phyloP scores from a whole-genome alignment of 768 basidiomycete genomes.

The Sporobolomyces phaffii region DNA sequence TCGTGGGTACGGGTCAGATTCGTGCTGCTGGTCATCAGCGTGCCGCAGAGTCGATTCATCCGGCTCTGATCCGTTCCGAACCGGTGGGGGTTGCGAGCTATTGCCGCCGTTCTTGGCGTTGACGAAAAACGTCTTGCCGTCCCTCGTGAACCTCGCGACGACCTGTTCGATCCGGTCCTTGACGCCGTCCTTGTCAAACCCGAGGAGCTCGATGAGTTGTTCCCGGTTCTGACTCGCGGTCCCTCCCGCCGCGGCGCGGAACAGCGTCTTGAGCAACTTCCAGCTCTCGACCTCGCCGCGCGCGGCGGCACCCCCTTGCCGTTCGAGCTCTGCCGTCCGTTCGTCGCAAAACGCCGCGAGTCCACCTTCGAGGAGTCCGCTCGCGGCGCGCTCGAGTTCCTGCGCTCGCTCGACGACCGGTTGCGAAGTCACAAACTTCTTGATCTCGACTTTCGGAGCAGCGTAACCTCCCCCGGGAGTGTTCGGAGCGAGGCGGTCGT shows the following conservation, averaged over 20 bases:
- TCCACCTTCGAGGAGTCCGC: conserved; percentile 50
- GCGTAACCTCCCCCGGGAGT: conserved; percentile 35
- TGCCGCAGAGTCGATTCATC: background rate
- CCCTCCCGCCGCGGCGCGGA: conserved; percentile 66
- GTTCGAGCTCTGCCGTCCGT: conserved; percentile 47
- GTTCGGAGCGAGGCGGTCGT: conserved; percentile 50
- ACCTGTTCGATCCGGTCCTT: conserved; percentile 72
- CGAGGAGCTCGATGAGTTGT: conserved; percentile 80
- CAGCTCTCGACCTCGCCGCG: conserved; percentile 34
- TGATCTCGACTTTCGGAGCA: conserved; percentile 50
- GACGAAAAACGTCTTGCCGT: background rate
- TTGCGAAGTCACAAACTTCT: conserved; percentile 71
- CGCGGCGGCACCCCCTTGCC: background rate
- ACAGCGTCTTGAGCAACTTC: conserved; percentile 61
- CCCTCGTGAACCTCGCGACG: conserved; percentile 48
- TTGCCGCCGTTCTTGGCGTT: background rate
- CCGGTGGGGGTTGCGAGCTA: background rate
- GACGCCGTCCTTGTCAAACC: conserved; percentile 84
- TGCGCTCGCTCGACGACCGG: conserved; percentile 67
- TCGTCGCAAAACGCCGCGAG: conserved; percentile 67
- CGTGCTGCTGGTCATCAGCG: no score
- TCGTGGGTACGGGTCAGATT: no score
- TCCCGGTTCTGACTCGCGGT: conserved; percentile 52
- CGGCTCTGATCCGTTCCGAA: background rate
- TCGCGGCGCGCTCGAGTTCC: conserved; percentile 60